Evolutionary conservation across 2,329 filamentous ascomycete genomes (phyloP), one percentile per base, ranked within the genome.

Genomic region (Davidsoniella virescens): DNA sequence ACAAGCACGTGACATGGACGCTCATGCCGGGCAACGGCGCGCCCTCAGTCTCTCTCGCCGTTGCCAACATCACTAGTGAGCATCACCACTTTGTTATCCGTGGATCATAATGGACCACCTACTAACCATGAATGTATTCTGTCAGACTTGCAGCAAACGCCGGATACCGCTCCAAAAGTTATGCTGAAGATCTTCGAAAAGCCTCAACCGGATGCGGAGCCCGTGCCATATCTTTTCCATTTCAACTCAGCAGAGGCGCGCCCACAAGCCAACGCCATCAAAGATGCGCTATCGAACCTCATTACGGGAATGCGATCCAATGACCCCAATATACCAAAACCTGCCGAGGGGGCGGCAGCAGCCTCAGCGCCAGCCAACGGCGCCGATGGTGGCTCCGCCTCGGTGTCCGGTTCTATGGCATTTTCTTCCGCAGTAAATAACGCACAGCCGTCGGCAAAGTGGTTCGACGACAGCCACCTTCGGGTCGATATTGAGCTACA

Each of bases 111-210:
- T 41, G 6, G 14, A 47, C 18, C 12, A 51, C 23, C 20, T 16
- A 44, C 44, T 45, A 46, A 46, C 41, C 26, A 20, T 4, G 46
- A 29, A 25, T 20, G 1, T 58, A 12, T 12, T 33, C 12, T 8
- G 3, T 33, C 29, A 92, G 86, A 96, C 67, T 76, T 98, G 45
- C 90, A 98, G 64, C 90, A 96, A 64, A 96, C 92, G 1, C 88
- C 92, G 10, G 86, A 87, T 54, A 80, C 73, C n/a, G 80, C 78
- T 36, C 71, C 87, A 16, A 95, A 94, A 70, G 87, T 94, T 49
- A 94, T 94, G 73, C 75, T 96, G 53, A 94, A 92, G 64, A 82
- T 98, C 50, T 85, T 95, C 58, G 83, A 83, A 55, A 83, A 87
- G 62, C 66, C 76, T 40, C 65, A 76, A 29, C 68, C 69, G 44